These are phyloP conservation scores for Drechslerella coelobrocha DNA, from an alignment of 2,329 filamentous ascomycete genomes.

Conservation along the genomic window DNA sequence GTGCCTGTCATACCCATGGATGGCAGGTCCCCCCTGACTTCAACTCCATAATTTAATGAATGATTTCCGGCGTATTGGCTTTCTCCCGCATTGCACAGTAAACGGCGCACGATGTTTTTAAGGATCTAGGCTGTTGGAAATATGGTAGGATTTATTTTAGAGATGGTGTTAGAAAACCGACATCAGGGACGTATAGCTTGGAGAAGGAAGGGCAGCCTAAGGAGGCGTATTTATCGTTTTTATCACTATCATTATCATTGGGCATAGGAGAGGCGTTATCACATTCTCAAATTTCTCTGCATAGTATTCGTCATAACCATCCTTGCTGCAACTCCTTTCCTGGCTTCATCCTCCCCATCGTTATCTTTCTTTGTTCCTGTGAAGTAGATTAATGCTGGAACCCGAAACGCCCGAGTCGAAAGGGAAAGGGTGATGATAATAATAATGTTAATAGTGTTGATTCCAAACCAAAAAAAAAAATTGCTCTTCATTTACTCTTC, in stretches of 20 bases:
- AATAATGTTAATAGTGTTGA: too few species aligned
- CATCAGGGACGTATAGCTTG: background rate
- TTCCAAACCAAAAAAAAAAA: too few species aligned
- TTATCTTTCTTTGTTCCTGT: too few species aligned
- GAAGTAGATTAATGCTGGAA: too few species aligned
- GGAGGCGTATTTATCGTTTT: background rate
- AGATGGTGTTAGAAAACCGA: background rate
- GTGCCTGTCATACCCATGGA: conserved; percentile 73
- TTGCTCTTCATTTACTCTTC: too few species aligned
- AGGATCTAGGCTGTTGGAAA: background rate
- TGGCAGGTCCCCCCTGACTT: conserved; percentile 75
- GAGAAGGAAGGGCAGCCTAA: background rate
- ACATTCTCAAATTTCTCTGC: background rate
- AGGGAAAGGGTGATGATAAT: too few species aligned
- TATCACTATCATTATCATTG: background rate
- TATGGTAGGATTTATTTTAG: background rate
- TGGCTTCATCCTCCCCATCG: too few species aligned
- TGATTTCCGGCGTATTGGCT: background rate
- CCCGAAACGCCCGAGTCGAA: too few species aligned
- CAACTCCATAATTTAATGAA: conserved; percentile 43
- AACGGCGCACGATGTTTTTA: conserved; percentile 1
- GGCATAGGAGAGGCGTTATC: background rate
- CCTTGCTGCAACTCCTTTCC: background rate
- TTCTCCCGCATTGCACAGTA: conserved; percentile 3
- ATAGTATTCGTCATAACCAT: background rate